Evolutionary conservation across 352 stramenopile species (phyloP), one percentile per base, ranked within the genome.

Genomic region (Phytophthora colocasiae): DNA sequence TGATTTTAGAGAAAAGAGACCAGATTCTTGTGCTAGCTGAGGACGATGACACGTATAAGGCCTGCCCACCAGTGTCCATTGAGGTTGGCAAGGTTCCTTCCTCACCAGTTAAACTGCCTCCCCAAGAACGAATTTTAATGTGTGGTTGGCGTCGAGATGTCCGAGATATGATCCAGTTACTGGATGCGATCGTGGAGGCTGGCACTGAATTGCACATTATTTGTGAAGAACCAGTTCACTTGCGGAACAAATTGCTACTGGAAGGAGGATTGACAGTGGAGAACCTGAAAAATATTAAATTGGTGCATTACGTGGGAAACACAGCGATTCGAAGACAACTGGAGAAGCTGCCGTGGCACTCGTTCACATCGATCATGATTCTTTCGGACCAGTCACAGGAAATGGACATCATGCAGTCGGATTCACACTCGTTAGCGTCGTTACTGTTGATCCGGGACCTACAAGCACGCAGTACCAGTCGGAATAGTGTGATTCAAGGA

Each of bases 81-180:
- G 74, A 84, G 22, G 55, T 48, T 8, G 82, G 80, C 4, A 72
- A 69, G 6, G 44, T 87, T 0, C 81, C 78, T 4, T 27, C 66
- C 0, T 29, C 59, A 41, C 40, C 59, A 0, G 7, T 48, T 17
- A 83, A 82, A 32, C 8, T 34, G 3, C 32, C 34, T 2, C 40
- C 61, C 11, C 50, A 61, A 2, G 87, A 97, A 49, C 73, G 73
- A 12, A 90, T 96, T 51, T 54, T 97, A 38, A 92, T 96, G 70
- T 96, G 84, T 46, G 90, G 90, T 0, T 97, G 90, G 90, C 83
- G 89, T 36, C 84, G 90, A 39, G 90, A 97, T 59, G 89, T 97
- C 34, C 85, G 88, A 24, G 89, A 97, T 44, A 95, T 97, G 77
- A 92, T 97, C 46, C 66, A 77, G 36, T 55, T 95, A 22, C 78